Percentiles rank a stretch among this genome's conserved stretches.
phyloP scores from a whole-genome alignment of 257 asterid genomes.

The Solanum gracilifrons region DNA sequence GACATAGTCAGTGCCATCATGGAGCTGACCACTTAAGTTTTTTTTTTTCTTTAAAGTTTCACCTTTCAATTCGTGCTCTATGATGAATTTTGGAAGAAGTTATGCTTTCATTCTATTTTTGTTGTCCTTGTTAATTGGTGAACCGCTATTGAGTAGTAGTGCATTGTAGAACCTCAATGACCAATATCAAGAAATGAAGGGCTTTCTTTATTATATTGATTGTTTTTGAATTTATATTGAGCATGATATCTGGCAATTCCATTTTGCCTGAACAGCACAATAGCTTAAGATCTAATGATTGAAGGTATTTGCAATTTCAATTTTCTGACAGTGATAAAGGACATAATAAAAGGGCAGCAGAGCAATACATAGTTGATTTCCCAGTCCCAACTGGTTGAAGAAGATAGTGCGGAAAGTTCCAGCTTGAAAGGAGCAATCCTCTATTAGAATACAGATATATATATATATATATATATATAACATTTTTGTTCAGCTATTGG shows the following conservation, averaged over 20 bases:
- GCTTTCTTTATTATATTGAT: background rate
- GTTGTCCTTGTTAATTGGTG: background rate
- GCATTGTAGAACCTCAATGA: background rate
- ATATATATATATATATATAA: no score
- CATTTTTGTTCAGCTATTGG: constrained; percentile 16
- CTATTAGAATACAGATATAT: background rate
- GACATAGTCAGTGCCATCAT: constrained; percentile 91
- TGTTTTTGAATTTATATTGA: background rate
- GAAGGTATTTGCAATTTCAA: background rate
- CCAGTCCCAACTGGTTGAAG: background rate
- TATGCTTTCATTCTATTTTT: constrained; percentile 6
- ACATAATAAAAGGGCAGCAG: background rate
- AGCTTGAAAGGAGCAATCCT: background rate
- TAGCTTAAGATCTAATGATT: background rate
- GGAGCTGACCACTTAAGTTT: constrained; percentile 58
- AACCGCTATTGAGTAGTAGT: background rate
- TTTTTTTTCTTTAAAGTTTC: background rate
- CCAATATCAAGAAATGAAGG: background rate
- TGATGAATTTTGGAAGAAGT: constrained; percentile 14
- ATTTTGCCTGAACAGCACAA: background rate
- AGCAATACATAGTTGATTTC: background rate
- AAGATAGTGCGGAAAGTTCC: background rate
- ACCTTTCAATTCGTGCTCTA: background rate
- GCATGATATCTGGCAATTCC: background rate
- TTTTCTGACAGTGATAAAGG: background rate